Conservation (phyloP, 2,329 filamentous ascomycete species). For the Volutella citrinella region DNA sequence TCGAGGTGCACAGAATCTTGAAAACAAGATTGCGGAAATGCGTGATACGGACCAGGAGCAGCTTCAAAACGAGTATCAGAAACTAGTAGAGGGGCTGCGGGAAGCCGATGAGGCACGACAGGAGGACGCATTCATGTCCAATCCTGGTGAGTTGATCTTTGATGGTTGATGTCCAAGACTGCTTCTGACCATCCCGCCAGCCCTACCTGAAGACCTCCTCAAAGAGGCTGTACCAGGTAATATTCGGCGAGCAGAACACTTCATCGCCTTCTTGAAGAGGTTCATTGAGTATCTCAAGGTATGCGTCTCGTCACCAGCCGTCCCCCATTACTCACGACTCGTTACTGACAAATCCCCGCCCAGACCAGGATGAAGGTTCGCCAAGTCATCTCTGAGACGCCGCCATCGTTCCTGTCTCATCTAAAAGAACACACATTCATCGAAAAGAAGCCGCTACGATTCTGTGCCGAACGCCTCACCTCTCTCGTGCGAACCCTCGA, state of each 20-base stretch:
- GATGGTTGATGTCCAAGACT: too few relatives aligned
- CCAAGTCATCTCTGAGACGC: constrained; percentile 95
- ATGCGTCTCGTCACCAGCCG: too few relatives aligned
- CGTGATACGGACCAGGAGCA: constrained; percentile 94
- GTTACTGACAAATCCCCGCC: too few relatives aligned
- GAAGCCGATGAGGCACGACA: constrained; percentile 86
- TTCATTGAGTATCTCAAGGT: constrained; percentile 96
- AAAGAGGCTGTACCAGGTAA: constrained; percentile 97
- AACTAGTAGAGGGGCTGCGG: constrained; percentile 86
- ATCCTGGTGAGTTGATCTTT: constrained; percentile 57
- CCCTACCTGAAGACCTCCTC: constrained; percentile 86
- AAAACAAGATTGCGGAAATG: constrained; percentile 90
- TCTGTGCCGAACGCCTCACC: constrained; percentile 91
- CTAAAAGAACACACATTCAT: constrained; percentile 96
- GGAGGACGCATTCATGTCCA: constrained; percentile 96
- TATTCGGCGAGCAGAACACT: constrained; percentile 92
- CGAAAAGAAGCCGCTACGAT: constrained; percentile 89
- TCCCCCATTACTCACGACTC: too few relatives aligned
- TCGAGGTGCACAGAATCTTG: constrained; percentile 84
- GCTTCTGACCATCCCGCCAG: constrained; percentile 37
- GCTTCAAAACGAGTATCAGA: constrained; percentile 90
- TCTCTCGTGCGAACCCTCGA: constrained; percentile 93
- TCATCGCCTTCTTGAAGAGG: constrained; percentile 88
- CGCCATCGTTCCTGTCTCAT: constrained; percentile 88
- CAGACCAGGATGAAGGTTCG: constrained; percentile 96